A percentile compares a stretch with the other conserved stretches of the same genome.
phyloP scores from a whole-genome alignment of 345 rosid species.

The Salix arbutifolia region DNA sequence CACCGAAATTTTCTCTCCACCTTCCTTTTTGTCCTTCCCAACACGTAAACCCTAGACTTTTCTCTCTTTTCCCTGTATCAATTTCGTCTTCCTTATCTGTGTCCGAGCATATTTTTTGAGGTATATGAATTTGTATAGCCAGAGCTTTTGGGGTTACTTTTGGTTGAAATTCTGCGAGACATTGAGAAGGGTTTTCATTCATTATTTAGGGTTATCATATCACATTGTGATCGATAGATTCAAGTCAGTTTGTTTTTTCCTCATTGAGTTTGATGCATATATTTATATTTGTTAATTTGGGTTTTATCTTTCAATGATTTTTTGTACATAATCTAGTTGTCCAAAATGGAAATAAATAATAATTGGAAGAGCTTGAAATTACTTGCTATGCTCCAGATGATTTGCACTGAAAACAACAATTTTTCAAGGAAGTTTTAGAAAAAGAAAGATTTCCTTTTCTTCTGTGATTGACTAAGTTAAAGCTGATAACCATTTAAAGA shows the following conservation, averaged over 20 bases:
- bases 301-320: neutral
- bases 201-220: neutral
- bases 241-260: neutral
- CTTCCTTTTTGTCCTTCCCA: neutral
- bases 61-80: neutral
- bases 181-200: neutral
- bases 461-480: neutral
- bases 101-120: too few relatives aligned
- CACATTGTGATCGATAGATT: neutral
- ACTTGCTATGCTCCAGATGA: neutral
- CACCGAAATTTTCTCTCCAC: conserved; percentile 6
- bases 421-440: neutral
- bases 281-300: neutral
- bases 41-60: neutral
- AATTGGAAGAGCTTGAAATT: neutral
- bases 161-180: neutral
- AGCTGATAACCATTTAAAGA: neutral
- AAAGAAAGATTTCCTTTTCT: neutral
- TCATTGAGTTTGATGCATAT: neutral
- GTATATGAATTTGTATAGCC: too few relatives aligned
- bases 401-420: neutral
- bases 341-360: neutral
- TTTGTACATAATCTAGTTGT: neutral
- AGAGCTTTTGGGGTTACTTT: neutral
- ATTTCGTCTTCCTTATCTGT: neutral